These are phyloP conservation scores for Wickerhamiella parazyma DNA, from an alignment of 805 yeast genomes.

Conservation along the genomic window DNA sequence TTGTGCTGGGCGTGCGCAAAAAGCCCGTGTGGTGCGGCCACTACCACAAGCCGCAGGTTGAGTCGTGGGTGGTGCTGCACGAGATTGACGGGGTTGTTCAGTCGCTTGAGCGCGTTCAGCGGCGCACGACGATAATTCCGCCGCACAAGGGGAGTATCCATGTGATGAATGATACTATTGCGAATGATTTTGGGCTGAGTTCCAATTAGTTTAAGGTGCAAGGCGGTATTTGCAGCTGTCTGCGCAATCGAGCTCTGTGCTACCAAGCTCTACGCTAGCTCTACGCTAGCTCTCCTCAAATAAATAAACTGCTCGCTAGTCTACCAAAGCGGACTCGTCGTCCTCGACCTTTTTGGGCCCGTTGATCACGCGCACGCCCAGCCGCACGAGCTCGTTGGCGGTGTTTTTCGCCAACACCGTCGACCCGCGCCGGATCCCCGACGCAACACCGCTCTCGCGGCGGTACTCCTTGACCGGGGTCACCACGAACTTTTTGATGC, in stretches of 20 bases:
- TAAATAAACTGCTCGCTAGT: too few species aligned
- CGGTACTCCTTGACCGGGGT: constrained; percentile 9
- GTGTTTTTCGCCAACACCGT: constrained; percentile 6
- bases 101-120: constrained; percentile 65
- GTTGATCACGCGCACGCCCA: constrained; percentile 5
- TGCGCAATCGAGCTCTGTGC: too few species aligned
- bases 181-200: constrained; percentile 15
- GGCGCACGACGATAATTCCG: constrained; percentile 25
- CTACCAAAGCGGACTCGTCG: constrained; percentile 3
- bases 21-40: constrained; percentile 55
- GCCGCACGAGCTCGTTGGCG: constrained; percentile 5
- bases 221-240: too few species aligned
- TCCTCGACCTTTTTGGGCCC: constrained; percentile 3
- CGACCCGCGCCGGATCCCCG: constrained; percentile 10
- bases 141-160: constrained; percentile 11
- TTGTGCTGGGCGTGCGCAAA: constrained; percentile 25
- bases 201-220: too few species aligned
- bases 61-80: constrained; percentile 78
- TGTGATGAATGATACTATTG: constrained; percentile 20
- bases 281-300: too few species aligned
- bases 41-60: constrained; percentile 84
- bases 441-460: constrained; percentile 6
- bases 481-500: constrained; percentile 57
- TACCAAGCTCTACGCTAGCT: too few species aligned
- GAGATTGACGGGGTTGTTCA: constrained; percentile 39